Conservation (phyloP, 164 flowering plant species). For the Echeveria elegans region DNA sequence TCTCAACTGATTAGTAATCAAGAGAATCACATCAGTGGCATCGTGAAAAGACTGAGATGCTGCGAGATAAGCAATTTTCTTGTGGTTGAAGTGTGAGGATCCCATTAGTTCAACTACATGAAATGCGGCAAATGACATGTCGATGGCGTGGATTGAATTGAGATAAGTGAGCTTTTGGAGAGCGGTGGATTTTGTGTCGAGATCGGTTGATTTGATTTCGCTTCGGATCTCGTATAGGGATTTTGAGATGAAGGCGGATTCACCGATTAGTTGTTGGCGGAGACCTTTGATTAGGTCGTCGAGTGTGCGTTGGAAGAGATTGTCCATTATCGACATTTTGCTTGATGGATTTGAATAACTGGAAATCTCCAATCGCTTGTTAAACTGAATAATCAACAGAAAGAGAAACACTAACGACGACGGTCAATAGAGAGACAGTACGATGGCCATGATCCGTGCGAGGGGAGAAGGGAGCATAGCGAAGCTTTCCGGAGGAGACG, state of each 20-base stretch:
- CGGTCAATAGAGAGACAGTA: no score
- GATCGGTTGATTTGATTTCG: constrained; percentile 81
- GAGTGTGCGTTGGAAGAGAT: constrained; percentile 71
- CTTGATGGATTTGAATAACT: neutral
- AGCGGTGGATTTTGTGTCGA: constrained; percentile 61
- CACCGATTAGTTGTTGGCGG: constrained; percentile 42
- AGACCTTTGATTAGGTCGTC: constrained; percentile 78
- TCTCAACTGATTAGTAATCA: constrained; percentile 75
- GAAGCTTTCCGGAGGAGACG: no score
- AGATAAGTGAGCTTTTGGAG: constrained; percentile 80
- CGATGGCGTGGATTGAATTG: constrained; percentile 45
- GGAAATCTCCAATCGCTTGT: no score
- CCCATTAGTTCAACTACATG: constrained; percentile 69
- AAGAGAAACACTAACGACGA: no score
- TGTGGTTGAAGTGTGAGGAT: constrained; percentile 46
- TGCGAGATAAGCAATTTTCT: constrained; percentile 67
- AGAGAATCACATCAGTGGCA: constrained; percentile 57
- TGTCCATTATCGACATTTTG: constrained; percentile 56
- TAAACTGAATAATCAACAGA: no score
- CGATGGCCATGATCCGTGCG: no score
- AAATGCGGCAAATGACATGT: constrained; percentile 83
- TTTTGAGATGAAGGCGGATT: constrained; percentile 48
- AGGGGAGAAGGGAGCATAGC: no score
- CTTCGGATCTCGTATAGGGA: constrained; percentile 64
- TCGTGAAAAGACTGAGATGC: constrained; percentile 68